Percentiles rank a stretch among this genome's conserved stretches.
Conservation (phyloP, 148 eudicot genomes). For the Silene uniflora region DNA sequence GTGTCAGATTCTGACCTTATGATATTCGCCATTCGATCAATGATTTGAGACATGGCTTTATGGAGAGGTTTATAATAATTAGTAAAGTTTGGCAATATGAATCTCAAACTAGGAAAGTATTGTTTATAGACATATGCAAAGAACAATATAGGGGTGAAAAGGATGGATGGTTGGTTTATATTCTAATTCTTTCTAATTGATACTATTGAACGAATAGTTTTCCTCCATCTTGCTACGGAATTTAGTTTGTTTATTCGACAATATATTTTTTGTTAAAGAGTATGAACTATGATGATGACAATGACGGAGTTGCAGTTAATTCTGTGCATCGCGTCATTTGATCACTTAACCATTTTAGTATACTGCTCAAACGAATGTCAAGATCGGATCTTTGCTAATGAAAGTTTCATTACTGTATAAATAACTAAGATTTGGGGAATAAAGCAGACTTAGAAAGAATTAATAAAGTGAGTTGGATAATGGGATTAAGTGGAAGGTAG, state of each 20-base stretch:
- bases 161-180: background rate
- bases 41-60: no score
- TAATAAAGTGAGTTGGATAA: constrained; percentile 3
- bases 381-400: constrained; percentile 13
- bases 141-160: background rate
- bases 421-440: constrained; percentile 16
- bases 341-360: background rate
- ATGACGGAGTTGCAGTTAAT: background rate
- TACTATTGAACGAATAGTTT: constrained; percentile 3
- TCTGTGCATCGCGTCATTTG: background rate
- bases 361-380: background rate
- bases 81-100: no score
- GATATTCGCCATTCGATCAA: no score
- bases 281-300: background rate
- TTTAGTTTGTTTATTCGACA: constrained; percentile 6
- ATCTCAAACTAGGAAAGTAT: background rate
- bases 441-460: constrained; percentile 6
- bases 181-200: background rate
- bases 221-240: constrained; percentile 6
- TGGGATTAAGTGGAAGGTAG: constrained; percentile 21
- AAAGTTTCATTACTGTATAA: constrained; percentile 7
- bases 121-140: constrained; percentile 6
- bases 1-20: no score
- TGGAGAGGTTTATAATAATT: no score
- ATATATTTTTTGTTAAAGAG: no score